Percentiles rank a stretch among this genome's conserved stretches.
phyloP scores from a whole-genome alignment of 2,329 filamentous ascomycete species.

The Cladorrhinum sp. region DNA sequence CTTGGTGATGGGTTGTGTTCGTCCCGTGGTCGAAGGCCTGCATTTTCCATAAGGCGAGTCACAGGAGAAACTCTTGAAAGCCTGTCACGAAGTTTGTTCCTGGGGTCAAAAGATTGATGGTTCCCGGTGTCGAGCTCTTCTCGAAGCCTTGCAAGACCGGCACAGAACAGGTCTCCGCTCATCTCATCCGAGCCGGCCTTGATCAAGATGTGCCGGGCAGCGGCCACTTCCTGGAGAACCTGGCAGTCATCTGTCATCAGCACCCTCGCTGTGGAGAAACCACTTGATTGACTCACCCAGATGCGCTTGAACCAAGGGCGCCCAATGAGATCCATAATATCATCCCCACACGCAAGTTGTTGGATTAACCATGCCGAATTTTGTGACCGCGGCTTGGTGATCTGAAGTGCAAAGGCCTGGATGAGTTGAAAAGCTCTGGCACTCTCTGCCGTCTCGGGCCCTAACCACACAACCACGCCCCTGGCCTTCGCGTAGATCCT shows the following conservation, averaged over 20 bases:
- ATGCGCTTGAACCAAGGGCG: constrained; percentile 2
- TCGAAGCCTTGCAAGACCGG: too few relatives aligned
- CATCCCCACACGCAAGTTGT: too few relatives aligned
- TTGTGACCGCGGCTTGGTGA: too few relatives aligned
- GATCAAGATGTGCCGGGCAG: background rate
- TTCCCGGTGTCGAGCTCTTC: background rate
- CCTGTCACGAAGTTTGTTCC: too few relatives aligned
- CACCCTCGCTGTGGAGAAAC: too few relatives aligned
- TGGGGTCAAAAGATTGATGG: too few relatives aligned
- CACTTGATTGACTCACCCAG: background rate
- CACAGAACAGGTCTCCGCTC: background rate
- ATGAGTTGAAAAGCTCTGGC: background rate
- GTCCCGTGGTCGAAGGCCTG: too few relatives aligned
- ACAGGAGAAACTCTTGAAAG: too few relatives aligned
- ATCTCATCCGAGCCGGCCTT: background rate
- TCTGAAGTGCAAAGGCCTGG: background rate
- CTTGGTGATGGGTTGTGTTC: too few relatives aligned
- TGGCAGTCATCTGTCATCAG: too few relatives aligned
- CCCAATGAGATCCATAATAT: background rate
- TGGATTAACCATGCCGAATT: too few relatives aligned
- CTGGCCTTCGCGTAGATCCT: background rate
- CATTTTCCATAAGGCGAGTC: too few relatives aligned
- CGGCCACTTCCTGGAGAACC: background rate
- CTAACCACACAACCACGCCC: background rate
- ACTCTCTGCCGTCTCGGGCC: background rate